phyloP scores from a whole-genome alignment of 2,329 filamentous ascomycete genomes.

The Aspergillus phoenicis region DNA sequence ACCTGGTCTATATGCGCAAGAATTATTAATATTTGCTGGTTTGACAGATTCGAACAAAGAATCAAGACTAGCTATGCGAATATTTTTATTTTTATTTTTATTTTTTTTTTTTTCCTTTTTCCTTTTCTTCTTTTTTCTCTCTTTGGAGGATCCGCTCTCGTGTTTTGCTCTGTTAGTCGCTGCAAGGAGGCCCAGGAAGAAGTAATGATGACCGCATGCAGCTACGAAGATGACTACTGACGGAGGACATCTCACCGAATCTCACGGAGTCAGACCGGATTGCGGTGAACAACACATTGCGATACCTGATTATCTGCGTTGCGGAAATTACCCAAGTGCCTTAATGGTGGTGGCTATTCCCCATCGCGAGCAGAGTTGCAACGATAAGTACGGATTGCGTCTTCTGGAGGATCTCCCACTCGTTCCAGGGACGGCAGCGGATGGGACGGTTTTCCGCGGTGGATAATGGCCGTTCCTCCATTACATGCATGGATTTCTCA shows the following conservation, averaged over 20 bases:
- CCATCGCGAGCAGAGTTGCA: background rate
- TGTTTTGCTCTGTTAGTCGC: background rate
- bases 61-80: too few species aligned
- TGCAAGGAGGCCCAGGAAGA: conserved; percentile 2
- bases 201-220: conserved; percentile 3
- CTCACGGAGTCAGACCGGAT: background rate
- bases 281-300: background rate
- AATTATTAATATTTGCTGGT: background rate
- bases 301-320: background rate
- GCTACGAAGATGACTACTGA: background rate
- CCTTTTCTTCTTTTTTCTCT: too few species aligned
- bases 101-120: too few species aligned
- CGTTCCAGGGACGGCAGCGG: background rate
- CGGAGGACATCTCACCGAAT: background rate
- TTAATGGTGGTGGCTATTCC: background rate
- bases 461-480: background rate
- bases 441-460: conserved; percentile 1
- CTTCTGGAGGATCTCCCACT: background rate
- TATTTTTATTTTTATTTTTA: too few species aligned
- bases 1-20: background rate
- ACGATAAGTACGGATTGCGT: background rate
- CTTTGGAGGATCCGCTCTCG: background rate
- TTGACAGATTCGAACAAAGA: background rate
- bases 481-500: background rate
- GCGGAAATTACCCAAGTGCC: background rate